These are phyloP conservation scores for Euclidium syriacum DNA, from an alignment of 345 rosid genomes.

Conservation along the genomic window DNA sequence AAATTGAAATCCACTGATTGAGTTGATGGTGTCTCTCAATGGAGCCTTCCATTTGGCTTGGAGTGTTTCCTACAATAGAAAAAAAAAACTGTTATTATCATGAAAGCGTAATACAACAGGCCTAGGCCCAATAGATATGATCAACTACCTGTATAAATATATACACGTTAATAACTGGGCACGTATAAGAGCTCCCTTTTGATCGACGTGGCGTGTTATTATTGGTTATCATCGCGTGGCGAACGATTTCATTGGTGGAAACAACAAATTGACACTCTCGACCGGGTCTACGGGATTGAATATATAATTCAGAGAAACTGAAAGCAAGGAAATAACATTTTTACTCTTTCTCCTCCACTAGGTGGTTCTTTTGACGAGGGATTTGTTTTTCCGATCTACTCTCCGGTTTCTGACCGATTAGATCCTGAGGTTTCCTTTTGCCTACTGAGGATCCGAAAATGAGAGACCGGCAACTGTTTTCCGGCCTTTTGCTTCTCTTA, in stretches of 20 bases:
- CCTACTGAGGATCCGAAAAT: conserved; percentile 1
- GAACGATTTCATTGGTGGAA: conserved; percentile 27
- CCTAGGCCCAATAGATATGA: conserved; percentile 2
- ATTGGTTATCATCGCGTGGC: conserved; percentile 27
- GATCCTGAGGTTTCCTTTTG: not conserved
- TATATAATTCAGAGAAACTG: conserved; percentile 17
- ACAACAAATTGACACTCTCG: conserved; percentile 22
- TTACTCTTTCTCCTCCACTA: not conserved
- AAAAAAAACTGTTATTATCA: too few relatives aligned
- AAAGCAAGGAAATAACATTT: not conserved
- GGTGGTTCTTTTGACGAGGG: not conserved
- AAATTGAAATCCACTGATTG: too few relatives aligned
- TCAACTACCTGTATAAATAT: not conserved
- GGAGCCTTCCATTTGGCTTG: too few relatives aligned
- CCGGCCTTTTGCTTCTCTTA: conserved; percentile 39
- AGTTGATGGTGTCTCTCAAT: too few relatives aligned
- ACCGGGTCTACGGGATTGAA: conserved; percentile 23
- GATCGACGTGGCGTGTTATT: conserved; percentile 16
- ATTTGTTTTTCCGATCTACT: conserved; percentile 24
- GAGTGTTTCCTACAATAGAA: too few relatives aligned
- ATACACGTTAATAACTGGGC: not conserved
- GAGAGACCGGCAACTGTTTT: conserved; percentile 42
- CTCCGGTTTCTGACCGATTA: conserved; percentile 15
- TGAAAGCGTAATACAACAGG: too few relatives aligned
- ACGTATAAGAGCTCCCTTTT: conserved; percentile 15